A percentile compares a stretch with the other conserved stretches of the same genome.
These are phyloP conservation scores for Trapa bicornis DNA, from an alignment of 345 rosid species.

Conservation along the genomic window DNA sequence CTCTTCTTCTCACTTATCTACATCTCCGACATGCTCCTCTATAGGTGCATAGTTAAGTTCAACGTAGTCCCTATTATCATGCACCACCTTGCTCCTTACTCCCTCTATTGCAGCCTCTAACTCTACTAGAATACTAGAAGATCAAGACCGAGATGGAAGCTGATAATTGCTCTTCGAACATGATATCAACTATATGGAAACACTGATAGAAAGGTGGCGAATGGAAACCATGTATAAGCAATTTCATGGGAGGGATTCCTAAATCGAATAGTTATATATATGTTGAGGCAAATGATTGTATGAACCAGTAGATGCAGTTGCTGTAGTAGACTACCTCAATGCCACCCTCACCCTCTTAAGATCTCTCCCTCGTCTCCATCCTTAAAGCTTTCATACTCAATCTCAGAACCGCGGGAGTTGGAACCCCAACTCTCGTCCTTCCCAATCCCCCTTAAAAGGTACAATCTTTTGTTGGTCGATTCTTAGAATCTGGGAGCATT, in stretches of 20 bases:
- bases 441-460: not conserved
- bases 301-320: too few relatives aligned
- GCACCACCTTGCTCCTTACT: slow-evolving; percentile 77
- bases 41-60: slow-evolving; percentile 88
- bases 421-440: not conserved
- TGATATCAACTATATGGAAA: slow-evolving; percentile 21
- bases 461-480: not conserved
- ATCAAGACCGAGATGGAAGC: slow-evolving; percentile 77
- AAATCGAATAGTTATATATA: too few relatives aligned
- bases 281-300: too few relatives aligned
- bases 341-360: not conserved
- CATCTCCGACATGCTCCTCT: slow-evolving; percentile 88
- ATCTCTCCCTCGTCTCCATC: not conserved
- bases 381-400: not conserved
- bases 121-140: slow-evolving; percentile 66
- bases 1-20: slow-evolving; percentile 86
- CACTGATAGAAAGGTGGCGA: too few relatives aligned
- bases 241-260: too few relatives aligned
- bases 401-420: not conserved
- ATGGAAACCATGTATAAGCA: too few relatives aligned
- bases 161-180: slow-evolving; percentile 82
- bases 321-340: too few relatives aligned
- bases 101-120: slow-evolving; percentile 83
- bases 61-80: slow-evolving; percentile 43
- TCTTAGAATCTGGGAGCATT: not conserved